Evolutionary conservation across 1,284 basidiomycete species (phyloP).

Genomic region (Rhodotorula mucilaginosa): DNA sequence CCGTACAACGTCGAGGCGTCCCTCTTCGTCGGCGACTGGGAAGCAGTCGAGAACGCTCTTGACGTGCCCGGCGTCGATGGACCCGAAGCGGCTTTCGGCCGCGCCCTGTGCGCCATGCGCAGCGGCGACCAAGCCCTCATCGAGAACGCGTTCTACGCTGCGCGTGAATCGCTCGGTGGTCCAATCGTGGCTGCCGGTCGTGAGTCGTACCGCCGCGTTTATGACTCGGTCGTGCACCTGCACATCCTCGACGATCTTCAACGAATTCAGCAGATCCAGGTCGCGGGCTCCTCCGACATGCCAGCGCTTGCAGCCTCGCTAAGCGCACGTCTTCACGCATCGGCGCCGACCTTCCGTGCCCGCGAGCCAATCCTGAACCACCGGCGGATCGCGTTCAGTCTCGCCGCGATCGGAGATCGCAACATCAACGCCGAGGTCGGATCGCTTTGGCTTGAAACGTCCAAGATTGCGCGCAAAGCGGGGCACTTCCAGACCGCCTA

Average conservation of each 20-base stretch:
- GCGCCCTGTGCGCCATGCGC: conserved; percentile 77
- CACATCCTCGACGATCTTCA: conserved; percentile 88
- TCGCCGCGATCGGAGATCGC: conserved; percentile 47
- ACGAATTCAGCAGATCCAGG: conserved; percentile 61
- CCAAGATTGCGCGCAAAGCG: conserved; percentile 92
- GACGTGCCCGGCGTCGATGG: conserved; percentile 54
- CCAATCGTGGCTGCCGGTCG: conserved; percentile 77
- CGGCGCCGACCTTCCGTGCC: conserved; percentile 85
- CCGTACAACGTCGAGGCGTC: conserved; percentile 90
- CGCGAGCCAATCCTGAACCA: conserved; percentile 88
- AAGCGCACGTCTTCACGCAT: conserved; percentile 62
- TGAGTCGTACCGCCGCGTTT: conserved; percentile 77
- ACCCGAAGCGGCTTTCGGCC: conserved; percentile 72
- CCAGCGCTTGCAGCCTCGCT: conserved; percentile 19
- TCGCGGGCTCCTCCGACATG: background rate
- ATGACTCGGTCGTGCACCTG: conserved; percentile 81
- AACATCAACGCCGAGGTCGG: conserved; percentile 61
- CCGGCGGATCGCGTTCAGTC: conserved; percentile 77
- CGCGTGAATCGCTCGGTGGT: conserved; percentile 73
- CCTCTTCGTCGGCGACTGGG: conserved; percentile 94
- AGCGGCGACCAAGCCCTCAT: conserved; percentile 42
- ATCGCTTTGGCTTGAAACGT: conserved; percentile 83
- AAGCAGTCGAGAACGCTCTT: conserved; percentile 66
- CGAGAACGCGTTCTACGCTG: conserved; percentile 59
- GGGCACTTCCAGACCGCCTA: conserved; percentile 97